phyloP scores from a whole-genome alignment of 1,139 yeast genomes.

The Waltiozyma sp. region DNA sequence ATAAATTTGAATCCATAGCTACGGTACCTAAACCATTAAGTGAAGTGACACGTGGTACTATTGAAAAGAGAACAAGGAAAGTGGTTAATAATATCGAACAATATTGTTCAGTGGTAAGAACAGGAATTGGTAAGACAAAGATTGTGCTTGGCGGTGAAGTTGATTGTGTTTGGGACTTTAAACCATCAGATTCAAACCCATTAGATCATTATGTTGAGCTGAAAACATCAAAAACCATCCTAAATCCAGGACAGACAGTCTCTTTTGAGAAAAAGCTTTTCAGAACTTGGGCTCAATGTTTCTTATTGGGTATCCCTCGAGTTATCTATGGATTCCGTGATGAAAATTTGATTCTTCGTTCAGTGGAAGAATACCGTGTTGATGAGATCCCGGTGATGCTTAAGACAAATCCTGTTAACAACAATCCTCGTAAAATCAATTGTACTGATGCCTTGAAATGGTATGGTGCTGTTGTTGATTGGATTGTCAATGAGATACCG shows the following conservation, averaged over 20 bases:
- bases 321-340: conserved; percentile 84
- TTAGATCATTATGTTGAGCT: conserved; percentile 75
- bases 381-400: conserved; percentile 63
- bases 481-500: conserved; percentile 54
- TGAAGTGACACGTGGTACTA: conserved; percentile 46
- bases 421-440: conserved; percentile 39
- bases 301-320: conserved; percentile 69
- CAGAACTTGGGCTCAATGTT: conserved; percentile 89
- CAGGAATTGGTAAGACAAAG: conserved; percentile 70
- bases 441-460: conserved; percentile 75
- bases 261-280: conserved; percentile 65
- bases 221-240: conserved; percentile 56
- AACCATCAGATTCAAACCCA: conserved; percentile 29
- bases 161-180: conserved; percentile 78
- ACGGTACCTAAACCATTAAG: conserved; percentile 75
- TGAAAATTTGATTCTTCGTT: conserved; percentile 45
- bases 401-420: conserved; percentile 20
- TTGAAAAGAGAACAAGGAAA: conserved; percentile 52
- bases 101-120: conserved; percentile 64
- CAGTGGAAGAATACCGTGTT: conserved; percentile 67
- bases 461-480: conserved; percentile 75
- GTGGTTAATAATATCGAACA: conserved; percentile 65
- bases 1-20: conserved; percentile 73
- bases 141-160: conserved; percentile 81
- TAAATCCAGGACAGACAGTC: conserved; percentile 38